Evolutionary conservation across 768 basidiomycete genomes (phyloP).

Genomic region (Myochromella boudieri): DNA sequence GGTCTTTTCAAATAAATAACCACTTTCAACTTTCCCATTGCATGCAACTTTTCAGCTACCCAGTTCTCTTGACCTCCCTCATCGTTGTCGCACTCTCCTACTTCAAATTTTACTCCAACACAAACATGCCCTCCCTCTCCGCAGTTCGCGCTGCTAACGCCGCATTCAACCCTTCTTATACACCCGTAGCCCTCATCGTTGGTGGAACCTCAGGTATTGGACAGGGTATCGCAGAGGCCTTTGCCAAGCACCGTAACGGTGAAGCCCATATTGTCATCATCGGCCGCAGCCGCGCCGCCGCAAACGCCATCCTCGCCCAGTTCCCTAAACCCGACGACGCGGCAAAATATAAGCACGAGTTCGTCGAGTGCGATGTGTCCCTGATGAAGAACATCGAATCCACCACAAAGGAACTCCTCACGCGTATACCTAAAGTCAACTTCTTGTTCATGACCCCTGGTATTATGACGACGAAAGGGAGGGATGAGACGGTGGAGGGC

Average conservation of each 20-base stretch:
- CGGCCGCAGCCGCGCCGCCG: slow-evolving; percentile 48
- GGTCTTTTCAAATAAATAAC: no score
- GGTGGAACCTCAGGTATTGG: slow-evolving; percentile 46
- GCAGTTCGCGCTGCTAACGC: slow-evolving; percentile 27
- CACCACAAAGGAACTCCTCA: slow-evolving; percentile 30
- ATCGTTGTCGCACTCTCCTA: neutral
- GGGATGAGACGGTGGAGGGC: slow-evolving; percentile 32
- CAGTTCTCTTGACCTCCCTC: neutral
- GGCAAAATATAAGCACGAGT: slow-evolving; percentile 32
- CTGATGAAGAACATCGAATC: slow-evolving; percentile 43
- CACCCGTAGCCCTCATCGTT: slow-evolving; percentile 35
- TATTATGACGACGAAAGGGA: slow-evolving; percentile 36
- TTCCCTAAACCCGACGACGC: slow-evolving; percentile 31
- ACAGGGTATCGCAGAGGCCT: slow-evolving; percentile 40
- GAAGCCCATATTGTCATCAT: slow-evolving; percentile 47
- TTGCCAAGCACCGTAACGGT: slow-evolving; percentile 42
- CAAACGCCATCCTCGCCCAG: slow-evolving; percentile 36
- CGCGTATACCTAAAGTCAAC: slow-evolving; percentile 45
- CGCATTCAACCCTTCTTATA: slow-evolving; percentile 16
- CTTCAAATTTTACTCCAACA: neutral
- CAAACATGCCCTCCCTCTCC: slow-evolving; percentile 22
- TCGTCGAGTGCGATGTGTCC: slow-evolving; percentile 44
- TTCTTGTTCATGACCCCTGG: slow-evolving; percentile 48
- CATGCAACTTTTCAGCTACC: neutral
- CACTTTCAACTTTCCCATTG: no score